These are phyloP conservation scores for Centella asiatica DNA, from an alignment of 129 eudicot species.

Conservation along the genomic window DNA sequence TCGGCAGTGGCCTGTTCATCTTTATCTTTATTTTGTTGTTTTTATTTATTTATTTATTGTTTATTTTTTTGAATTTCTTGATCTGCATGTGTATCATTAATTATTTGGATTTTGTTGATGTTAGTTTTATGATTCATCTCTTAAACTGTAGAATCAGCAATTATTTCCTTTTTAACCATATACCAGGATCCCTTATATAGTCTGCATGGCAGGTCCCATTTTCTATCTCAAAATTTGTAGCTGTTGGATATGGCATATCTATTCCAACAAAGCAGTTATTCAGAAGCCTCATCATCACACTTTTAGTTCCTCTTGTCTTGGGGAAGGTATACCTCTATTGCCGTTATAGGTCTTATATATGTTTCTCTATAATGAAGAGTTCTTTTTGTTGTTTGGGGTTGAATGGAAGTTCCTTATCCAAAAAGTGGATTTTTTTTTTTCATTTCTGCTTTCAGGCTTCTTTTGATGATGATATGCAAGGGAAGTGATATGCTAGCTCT, in stretches of 20 bases:
- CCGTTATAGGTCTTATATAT: background rate
- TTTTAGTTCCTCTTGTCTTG: slow-evolving; percentile 61
- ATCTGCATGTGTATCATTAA: background rate
- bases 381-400: background rate
- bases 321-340: slow-evolving; percentile 54
- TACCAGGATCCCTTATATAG: background rate
- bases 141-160: background rate
- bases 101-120: background rate
- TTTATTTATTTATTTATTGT: too few species aligned
- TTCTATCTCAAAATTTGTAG: slow-evolving; percentile 64
- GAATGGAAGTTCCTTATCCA: background rate
- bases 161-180: background rate
- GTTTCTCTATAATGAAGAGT: background rate
- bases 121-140: background rate
- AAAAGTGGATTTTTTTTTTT: too few species aligned
- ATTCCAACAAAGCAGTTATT: slow-evolving; percentile 55
- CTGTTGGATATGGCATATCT: slow-evolving; percentile 75
- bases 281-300: slow-evolving; percentile 58
- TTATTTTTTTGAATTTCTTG: too few species aligned
- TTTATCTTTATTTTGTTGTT: too few species aligned
- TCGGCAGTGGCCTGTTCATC: background rate
- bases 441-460: too few species aligned
- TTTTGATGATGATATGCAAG: too few species aligned
- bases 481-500: too few species aligned
- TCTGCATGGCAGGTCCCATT: slow-evolving; percentile 52